Base-by-base conservation (phyloP, 2,329 filamentous ascomycete genomes). In the Aspergillus pseudoglaucus region DNA sequence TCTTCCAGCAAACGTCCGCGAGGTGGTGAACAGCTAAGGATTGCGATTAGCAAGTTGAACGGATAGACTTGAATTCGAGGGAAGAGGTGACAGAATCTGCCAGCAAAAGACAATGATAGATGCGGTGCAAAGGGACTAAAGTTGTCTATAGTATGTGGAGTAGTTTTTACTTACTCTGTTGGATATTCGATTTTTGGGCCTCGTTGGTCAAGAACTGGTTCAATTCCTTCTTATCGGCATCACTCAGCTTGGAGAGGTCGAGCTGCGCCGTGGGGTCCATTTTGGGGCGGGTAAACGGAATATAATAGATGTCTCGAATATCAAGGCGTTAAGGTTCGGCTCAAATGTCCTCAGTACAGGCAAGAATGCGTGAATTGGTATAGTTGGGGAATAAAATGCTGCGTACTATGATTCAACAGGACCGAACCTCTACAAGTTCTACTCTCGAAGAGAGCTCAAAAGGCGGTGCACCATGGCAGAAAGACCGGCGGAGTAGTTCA, bases 1-100 rank as follows among this genome's bases (percentile, higher is more conserved):
- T 97, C 66, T 84, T 89, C 84, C 90, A 98, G 80, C 93, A 98
- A 51, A 87, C 81, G 61, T 93, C 86, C 39, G 82, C 82, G 32
- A 86, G 73, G 56, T 73, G 72, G 69, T 86, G 83, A 50, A 85
- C 80, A n/a, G 77, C 83, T 82, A n/a, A 22, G 39, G 15, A 35
- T 32, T 1, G 10, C 39, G 45, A 43, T 64, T 69, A 62, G 10
- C 35, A 25, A 40, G 18, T 35, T 7, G 33, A 30, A 12, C 25
- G 9, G 10, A 30, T 30, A 30, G 25, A 12, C 9, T 5, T 30
- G 1, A 1, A 12, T 30, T 30, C 4, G 8, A 5, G 4, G 3
- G 25, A 30, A 30, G 25, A 30, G 4, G 25, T n/a, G 33, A 37
- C 6, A 37, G 33, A 12, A 37, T 30, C 25, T 30, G 10, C 4